phyloP scores from a whole-genome alignment of 495 filamentous ascomycete species.

The Entonaema liquescens region DNA sequence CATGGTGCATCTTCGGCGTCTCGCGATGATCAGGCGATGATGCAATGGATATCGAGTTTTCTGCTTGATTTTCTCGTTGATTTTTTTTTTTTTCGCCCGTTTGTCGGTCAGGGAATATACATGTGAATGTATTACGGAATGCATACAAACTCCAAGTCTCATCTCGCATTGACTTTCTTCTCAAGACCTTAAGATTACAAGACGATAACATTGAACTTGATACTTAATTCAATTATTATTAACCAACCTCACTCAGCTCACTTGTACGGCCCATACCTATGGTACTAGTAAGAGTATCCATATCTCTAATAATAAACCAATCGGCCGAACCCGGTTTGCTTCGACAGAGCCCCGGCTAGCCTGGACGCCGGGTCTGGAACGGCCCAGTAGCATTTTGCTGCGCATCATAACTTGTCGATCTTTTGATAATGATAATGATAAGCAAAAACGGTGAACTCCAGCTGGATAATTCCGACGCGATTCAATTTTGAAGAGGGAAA shows the following conservation, averaged over 20 bases:
- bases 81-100: background rate
- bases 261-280: background rate
- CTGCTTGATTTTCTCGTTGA: background rate
- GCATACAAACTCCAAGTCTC: background rate
- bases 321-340: conserved; percentile 30
- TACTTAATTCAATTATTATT: background rate
- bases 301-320: conserved; percentile 25
- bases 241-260: background rate
- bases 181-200: conserved; percentile 4
- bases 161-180: conserved; percentile 16
- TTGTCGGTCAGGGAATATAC: conserved; percentile 13
- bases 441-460: conserved; percentile 3
- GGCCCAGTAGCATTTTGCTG: conserved; percentile 15
- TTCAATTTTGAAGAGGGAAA: background rate
- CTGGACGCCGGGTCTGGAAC: conserved; percentile 36
- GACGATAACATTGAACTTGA: background rate
- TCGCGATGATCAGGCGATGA: conserved; percentile 41
- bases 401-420: conserved; percentile 6
- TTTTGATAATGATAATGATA: conserved; percentile 5
- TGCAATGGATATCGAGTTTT: conserved; percentile 37
- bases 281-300: background rate
- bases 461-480: background rate
- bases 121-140: background rate
- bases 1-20: conserved; percentile 42
- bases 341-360: conserved; percentile 15